These are phyloP conservation scores for Neoboletus magnificus DNA, from an alignment of 768 basidiomycete species.

Conservation along the genomic window DNA sequence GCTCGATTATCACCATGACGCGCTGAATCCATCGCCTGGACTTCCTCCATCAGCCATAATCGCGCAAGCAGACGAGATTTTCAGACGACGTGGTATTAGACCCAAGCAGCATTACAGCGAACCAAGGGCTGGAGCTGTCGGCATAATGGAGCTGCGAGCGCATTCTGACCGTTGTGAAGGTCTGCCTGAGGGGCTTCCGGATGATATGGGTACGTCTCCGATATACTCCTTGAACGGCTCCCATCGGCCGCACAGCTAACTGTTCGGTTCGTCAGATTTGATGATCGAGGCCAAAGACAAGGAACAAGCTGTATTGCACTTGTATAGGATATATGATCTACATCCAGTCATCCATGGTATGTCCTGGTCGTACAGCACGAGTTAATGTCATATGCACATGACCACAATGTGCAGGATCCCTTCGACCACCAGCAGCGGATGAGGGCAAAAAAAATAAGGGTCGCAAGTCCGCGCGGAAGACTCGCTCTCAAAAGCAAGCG, in stretches of 20 bases:
- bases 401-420: slow-evolving; percentile 21
- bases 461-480: slow-evolving; percentile 34
- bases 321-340: slow-evolving; percentile 75
- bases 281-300: slow-evolving; percentile 96
- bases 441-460: slow-evolving; percentile 44
- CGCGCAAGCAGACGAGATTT: slow-evolving; percentile 70
- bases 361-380: slow-evolving; percentile 6
- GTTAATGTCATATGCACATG: not conserved
- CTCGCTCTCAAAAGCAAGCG: slow-evolving; percentile 25
- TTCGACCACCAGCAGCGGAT: slow-evolving; percentile 42
- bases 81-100: slow-evolving; percentile 69
- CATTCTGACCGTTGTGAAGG: slow-evolving; percentile 79
- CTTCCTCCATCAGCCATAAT: slow-evolving; percentile 66
- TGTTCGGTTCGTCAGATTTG: slow-evolving; percentile 47
- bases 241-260: not conserved
- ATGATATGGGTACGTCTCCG: slow-evolving; percentile 55
- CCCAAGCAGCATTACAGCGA: slow-evolving; percentile 94
- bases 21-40: slow-evolving; percentile 54
- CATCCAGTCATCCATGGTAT: slow-evolving; percentile 59
- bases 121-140: slow-evolving; percentile 79
- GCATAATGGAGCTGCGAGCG: slow-evolving; percentile 81
- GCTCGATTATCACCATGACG: slow-evolving; percentile 83
- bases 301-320: slow-evolving; percentile 88
- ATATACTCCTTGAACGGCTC: not conserved
- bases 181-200: slow-evolving; percentile 61